phyloP scores from a whole-genome alignment of 306 rosid species.

The Coriaria nepalensis region DNA sequence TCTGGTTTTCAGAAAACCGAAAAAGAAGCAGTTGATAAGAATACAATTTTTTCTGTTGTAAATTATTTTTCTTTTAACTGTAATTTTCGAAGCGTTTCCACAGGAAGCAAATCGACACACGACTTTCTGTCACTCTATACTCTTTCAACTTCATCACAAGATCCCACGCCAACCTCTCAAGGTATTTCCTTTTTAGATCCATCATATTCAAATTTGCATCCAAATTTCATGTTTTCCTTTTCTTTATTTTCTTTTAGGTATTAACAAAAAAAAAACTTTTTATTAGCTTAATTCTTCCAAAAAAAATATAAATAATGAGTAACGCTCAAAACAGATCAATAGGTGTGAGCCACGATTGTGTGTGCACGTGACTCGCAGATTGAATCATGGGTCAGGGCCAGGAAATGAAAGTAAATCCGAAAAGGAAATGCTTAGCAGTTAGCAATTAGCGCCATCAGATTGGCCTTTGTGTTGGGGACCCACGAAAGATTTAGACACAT shows the following conservation, averaged over 20 bases:
- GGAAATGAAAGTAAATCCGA: slow-evolving; percentile 17
- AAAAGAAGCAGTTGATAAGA: too few species aligned
- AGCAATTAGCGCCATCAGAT: slow-evolving; percentile 35
- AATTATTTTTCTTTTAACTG: slow-evolving; percentile 6
- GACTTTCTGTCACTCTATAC: slow-evolving; percentile 85
- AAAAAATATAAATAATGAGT: neutral
- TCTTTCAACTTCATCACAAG: slow-evolving; percentile 67
- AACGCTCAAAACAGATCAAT: neutral
- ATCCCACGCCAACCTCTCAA: slow-evolving; percentile 77
- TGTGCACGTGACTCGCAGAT: slow-evolving; percentile 69
- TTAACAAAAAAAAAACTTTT: too few species aligned
- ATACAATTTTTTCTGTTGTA: neutral
- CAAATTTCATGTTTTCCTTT: neutral
- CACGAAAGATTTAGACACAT: slow-evolving; percentile 13
- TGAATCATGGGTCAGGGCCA: slow-evolving; percentile 70
- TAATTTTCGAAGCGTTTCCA: slow-evolving; percentile 19
- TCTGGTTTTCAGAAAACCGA: neutral
- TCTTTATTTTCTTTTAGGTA: neutral
- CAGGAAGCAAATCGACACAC: slow-evolving; percentile 80
- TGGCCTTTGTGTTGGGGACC: slow-evolving; percentile 19
- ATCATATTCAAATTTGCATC: neutral
- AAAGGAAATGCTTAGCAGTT: slow-evolving; percentile 22
- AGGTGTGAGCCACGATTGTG: slow-evolving; percentile 17
- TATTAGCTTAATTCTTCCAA: too few species aligned
- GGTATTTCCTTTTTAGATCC: slow-evolving; percentile 27